A percentile compares a stretch with the other conserved stretches of the same genome.
These are phyloP conservation scores for Trichophyton mentagrophytes DNA, from an alignment of 2,329 filamentous ascomycete species.

Conservation along the genomic window DNA sequence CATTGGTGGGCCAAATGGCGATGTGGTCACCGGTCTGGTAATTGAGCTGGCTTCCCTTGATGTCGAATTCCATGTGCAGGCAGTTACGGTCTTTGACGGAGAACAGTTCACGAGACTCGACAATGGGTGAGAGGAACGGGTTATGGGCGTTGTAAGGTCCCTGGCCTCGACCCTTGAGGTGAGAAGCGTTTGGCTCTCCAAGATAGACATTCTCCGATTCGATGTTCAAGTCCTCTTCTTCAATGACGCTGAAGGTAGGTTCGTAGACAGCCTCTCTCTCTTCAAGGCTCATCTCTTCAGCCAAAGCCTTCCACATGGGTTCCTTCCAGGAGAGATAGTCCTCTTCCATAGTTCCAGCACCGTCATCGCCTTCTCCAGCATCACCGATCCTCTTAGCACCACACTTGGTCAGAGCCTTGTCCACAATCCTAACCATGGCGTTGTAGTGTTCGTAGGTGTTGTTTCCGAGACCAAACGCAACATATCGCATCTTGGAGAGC, in stretches of 20 bases:
- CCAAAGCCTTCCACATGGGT: slow-evolving; percentile 86
- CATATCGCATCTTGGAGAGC: slow-evolving; percentile 75
- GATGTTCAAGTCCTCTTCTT: slow-evolving; percentile 58
- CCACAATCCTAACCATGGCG: slow-evolving; percentile 87
- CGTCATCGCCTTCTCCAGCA: slow-evolving; percentile 92
- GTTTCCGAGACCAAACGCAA: slow-evolving; percentile 92
- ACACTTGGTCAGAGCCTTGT: slow-evolving; percentile 65
- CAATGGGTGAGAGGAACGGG: slow-evolving; percentile 88
- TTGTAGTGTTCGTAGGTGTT: slow-evolving; percentile 99
- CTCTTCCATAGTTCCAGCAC: slow-evolving; percentile 98
- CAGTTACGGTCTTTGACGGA: slow-evolving; percentile 83
- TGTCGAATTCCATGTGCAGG: slow-evolving; percentile 87
- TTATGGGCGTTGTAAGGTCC: slow-evolving; percentile 95
- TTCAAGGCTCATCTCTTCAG: slow-evolving; percentile 72
- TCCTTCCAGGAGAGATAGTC: slow-evolving; percentile 99
- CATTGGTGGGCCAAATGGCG: slow-evolving; percentile 92
- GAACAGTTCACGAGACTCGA: slow-evolving; percentile 84
- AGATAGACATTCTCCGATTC: slow-evolving; percentile 78
- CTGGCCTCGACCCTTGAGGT: slow-evolving; percentile 70
- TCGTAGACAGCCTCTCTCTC: slow-evolving; percentile 96
- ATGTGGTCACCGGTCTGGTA: slow-evolving; percentile 98
- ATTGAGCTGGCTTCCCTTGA: slow-evolving; percentile 73
- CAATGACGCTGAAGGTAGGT: slow-evolving; percentile 71
- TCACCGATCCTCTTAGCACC: slow-evolving; percentile 74
- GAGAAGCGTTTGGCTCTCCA: slow-evolving; percentile 91